Percentiles rank a stretch among this genome's conserved stretches.
phyloP scores from a whole-genome alignment of 2,329 filamentous ascomycete species.

The Fusarium sp. region DNA sequence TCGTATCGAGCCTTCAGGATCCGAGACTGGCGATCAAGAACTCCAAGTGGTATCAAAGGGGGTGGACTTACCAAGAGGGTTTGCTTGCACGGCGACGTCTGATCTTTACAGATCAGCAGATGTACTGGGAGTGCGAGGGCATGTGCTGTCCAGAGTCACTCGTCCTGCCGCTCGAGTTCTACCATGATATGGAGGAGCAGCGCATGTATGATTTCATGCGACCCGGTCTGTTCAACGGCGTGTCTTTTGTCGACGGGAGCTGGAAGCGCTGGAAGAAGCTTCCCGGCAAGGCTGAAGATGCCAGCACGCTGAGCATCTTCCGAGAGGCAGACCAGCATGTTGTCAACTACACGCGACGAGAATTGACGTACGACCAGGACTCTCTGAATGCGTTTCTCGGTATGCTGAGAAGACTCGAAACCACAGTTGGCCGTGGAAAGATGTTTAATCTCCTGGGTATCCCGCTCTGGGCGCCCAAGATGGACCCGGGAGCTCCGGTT shows the following conservation, averaged over 20 bases:
- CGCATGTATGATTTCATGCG: conserved; percentile 50
- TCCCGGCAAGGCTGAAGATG: conserved; percentile 41
- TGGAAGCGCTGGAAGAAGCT: conserved; percentile 50
- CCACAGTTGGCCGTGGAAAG: conserved; percentile 44
- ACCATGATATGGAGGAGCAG: conserved; percentile 47
- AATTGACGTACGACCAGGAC: conserved; percentile 46
- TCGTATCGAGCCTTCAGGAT: conserved; percentile 48
- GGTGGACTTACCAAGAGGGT: conserved; percentile 54
- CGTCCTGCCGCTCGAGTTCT: conserved; percentile 45
- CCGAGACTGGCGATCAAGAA: conserved; percentile 44
- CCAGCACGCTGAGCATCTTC: conserved; percentile 50
- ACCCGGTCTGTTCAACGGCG: conserved; percentile 48
- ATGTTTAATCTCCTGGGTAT: conserved; percentile 47
- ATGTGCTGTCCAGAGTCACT: conserved; percentile 51
- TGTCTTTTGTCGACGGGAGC: conserved; percentile 49
- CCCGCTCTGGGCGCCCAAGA: conserved; percentile 45
- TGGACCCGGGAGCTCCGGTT: conserved; percentile 15
- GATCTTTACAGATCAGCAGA: conserved; percentile 52
- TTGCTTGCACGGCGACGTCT: conserved; percentile 50
- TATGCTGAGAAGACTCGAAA: conserved; percentile 46
- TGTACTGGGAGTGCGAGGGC: conserved; percentile 53
- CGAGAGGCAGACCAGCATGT: conserved; percentile 49
- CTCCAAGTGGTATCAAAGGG: conserved; percentile 49
- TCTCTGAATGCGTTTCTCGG: conserved; percentile 48
- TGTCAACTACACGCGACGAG: conserved; percentile 45